Evolutionary conservation across 768 basidiomycete genomes (phyloP).

Genomic region (Lactarius vividus): DNA sequence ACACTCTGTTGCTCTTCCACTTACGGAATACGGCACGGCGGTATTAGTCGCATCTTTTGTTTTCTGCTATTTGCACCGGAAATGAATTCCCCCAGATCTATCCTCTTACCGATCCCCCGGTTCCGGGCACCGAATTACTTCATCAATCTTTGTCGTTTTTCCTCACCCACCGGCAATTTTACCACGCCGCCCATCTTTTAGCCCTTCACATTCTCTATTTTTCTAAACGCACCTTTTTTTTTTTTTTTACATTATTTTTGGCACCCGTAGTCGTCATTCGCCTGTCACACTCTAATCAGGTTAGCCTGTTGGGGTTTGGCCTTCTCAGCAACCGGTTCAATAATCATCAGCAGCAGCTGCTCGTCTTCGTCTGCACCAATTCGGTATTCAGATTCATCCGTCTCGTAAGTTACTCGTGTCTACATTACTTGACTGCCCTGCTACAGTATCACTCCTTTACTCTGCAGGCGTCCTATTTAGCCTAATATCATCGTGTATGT

Average conservation of each 20-base stretch:
- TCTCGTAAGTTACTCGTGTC: not conserved
- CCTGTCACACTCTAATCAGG: not conserved
- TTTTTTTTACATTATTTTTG: not conserved
- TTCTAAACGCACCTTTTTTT: constrained; percentile 1
- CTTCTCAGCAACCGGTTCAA: not conserved
- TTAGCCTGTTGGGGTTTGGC: not conserved
- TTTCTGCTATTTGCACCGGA: constrained; percentile 12
- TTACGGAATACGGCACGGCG: constrained; percentile 11
- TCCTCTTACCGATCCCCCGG: not conserved
- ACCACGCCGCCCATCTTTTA: not conserved
- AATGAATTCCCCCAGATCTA: constrained; percentile 15
- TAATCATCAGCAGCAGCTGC: not conserved
- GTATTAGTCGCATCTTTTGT: constrained; percentile 11
- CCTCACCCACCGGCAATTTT: not conserved
- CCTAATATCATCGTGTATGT: not conserved
- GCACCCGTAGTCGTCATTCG: not conserved
- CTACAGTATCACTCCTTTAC: not conserved
- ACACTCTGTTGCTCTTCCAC: not conserved
- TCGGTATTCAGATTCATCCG: not conserved
- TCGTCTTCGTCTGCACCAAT: not conserved
- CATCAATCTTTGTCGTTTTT: not conserved
- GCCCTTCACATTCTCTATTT: not conserved
- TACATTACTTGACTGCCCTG: not conserved
- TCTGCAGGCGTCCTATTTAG: not conserved
- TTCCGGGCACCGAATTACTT: not conserved